These are phyloP conservation scores for Aureobasidium melanogenum DNA, from an alignment of 2,329 filamentous ascomycete genomes.

Conservation along the genomic window DNA sequence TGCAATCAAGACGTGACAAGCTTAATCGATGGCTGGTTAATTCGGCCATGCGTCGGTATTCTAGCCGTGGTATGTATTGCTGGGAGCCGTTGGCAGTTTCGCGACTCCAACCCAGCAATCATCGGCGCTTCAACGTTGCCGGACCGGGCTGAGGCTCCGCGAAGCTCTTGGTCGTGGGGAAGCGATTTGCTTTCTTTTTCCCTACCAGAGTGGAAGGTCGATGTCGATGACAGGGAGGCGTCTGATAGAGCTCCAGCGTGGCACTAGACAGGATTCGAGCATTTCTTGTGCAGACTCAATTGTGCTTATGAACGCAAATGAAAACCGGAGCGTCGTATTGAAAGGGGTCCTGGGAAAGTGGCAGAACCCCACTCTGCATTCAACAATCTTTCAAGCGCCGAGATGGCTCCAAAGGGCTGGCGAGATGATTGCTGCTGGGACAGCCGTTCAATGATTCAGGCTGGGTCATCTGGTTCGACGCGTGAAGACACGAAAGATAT, in stretches of 20 bases:
- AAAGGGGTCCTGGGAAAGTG: neutral
- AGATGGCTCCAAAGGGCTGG: constrained; percentile 6
- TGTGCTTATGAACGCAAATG: neutral
- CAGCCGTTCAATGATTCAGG: neutral
- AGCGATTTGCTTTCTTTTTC: neutral
- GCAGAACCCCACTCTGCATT: constrained; percentile 3
- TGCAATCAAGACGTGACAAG: neutral
- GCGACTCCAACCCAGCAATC: neutral
- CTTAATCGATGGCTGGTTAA: neutral
- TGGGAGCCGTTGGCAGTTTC: neutral
- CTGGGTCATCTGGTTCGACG: neutral
- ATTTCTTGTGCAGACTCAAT: neutral
- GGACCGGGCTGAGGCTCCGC: constrained; percentile 1
- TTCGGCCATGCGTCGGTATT: too few species aligned
- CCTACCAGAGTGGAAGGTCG: neutral
- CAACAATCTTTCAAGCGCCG: constrained; percentile 3
- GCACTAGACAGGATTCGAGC: neutral
- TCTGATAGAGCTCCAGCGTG: neutral
- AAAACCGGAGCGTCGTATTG: neutral
- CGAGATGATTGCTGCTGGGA: neutral
- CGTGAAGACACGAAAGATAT: constrained; percentile 6
- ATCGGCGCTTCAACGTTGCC: constrained; percentile 1
- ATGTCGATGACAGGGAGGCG: neutral
- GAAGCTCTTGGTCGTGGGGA: constrained; percentile 3
- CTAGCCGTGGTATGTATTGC: neutral